Evolutionary conservation across 2,329 filamentous ascomycete species (phyloP), one percentile per base, ranked within the genome.

Genomic region (Mycosphaerelloides madeirae): DNA sequence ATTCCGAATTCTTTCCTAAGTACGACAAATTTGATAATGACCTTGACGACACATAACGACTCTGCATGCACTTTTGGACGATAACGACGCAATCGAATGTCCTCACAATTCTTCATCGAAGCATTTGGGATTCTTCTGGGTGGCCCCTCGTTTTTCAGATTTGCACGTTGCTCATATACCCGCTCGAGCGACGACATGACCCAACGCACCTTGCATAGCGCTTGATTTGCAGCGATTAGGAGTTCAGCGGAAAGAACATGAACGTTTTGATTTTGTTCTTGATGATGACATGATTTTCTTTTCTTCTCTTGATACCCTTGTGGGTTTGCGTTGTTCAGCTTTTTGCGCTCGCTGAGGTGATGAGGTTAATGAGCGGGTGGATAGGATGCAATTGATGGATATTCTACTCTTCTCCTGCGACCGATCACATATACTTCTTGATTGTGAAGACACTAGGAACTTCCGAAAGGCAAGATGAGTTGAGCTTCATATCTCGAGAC

Each of bases 11-110:
- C 12, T 29, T 22, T 38, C 16, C 31, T 20, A 40, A 18, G 20
- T 31, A 29, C 37, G 12, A 43, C 33, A 28, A 38, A 29, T 38
- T 38, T 29, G 22, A 25, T 9, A 9, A 25, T 9, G 22, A 25
- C 9, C n/a, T 25, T 9, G 6, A 43, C 41, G 41, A 43, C 41
- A 32, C 34, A n/a, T 43, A 29, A 43, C 34, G 41, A 40, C 13
- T 6, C 14, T 18, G 15, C 16, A 35, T 19, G 6, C 14, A 33
- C 31, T n/a, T 35, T 35, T 35, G 31, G 33, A 35, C 16, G 33
- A 35, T 35, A 16, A 7, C 33, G 19, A 35, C 16, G 33, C 33
- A 35, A 14, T 19, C 8, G 6, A 32, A 12, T 35, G n/a, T n/a
- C 15, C 15, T 19, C 14, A 16, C 13, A 6, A 5, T 16, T 32